Conservation (phyloP, 2,329 filamentous ascomycete genomes). For the Calonectria naviculata region DNA sequence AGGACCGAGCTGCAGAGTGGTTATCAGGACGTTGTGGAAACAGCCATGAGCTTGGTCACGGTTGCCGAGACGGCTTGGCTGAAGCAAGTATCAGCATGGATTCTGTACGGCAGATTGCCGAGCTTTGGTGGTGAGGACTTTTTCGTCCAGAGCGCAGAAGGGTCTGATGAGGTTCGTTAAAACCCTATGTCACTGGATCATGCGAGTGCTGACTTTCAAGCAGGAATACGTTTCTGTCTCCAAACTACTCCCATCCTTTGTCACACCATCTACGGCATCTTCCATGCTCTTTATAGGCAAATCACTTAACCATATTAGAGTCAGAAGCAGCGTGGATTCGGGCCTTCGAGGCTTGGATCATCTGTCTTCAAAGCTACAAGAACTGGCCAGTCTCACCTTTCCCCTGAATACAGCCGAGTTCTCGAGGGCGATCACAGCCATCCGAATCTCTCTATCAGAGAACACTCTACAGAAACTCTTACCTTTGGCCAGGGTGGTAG, state of each 20-base stretch:
- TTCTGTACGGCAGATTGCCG: conserved; percentile 88
- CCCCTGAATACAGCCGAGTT: conserved; percentile 81
- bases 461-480: conserved; percentile 86
- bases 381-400: conserved; percentile 75
- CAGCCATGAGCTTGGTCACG: conserved; percentile 77
- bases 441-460: conserved; percentile 84
- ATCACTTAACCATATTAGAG: conserved; percentile 85
- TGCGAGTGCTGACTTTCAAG: conserved; percentile 6
- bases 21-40: conserved; percentile 85
- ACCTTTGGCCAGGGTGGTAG: conserved; percentile 79
- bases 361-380: conserved; percentile 74
- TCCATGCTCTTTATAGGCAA: conserved; percentile 94
- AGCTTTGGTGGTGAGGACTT: conserved; percentile 85
- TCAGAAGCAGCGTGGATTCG: conserved; percentile 59
- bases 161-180: conserved; percentile 53
- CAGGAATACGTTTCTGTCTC: conserved; percentile 69
- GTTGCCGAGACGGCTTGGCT: conserved; percentile 92
- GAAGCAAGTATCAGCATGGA: conserved; percentile 89
- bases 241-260: conserved; percentile 80
- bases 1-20: conserved; percentile 85
- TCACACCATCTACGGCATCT: conserved; percentile 76
- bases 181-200: background rate
- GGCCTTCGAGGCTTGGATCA: conserved; percentile 66
- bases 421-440: conserved; percentile 77
- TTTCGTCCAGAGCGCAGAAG: conserved; percentile 72